These are phyloP conservation scores for Colletotrichum cereale DNA, from an alignment of 2,329 filamentous ascomycete genomes.

Conservation along the genomic window DNA sequence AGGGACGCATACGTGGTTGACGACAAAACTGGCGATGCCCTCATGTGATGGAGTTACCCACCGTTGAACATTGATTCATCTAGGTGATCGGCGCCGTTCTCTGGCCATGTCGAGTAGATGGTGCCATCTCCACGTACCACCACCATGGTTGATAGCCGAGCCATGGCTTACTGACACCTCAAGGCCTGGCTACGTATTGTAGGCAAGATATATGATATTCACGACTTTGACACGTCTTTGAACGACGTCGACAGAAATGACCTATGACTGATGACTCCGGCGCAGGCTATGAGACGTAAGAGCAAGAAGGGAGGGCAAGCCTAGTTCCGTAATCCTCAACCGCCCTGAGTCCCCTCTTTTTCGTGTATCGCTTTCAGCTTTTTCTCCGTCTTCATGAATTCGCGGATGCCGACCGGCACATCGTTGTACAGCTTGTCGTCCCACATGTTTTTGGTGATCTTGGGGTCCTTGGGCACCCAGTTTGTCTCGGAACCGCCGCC, in stretches of 20 bases:
- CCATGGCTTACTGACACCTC: not conserved
- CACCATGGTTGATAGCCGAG: too few species aligned
- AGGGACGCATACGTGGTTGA: too few species aligned
- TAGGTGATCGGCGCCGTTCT: not conserved
- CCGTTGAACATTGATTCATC: not conserved
- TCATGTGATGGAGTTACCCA: not conserved
- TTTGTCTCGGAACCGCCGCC: conserved; percentile 80
- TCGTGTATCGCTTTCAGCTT: conserved; percentile 81
- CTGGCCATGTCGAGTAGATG: not conserved
- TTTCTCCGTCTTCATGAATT: conserved; percentile 99
- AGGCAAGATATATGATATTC: not conserved
- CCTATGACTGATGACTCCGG: conserved; percentile 14
- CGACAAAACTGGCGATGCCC: too few species aligned
- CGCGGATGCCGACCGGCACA: conserved; percentile 91
- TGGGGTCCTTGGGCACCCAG: conserved; percentile 64
- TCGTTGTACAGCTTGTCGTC: conserved; percentile 79
- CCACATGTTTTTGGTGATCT: conserved; percentile 65
- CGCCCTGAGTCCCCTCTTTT: conserved; percentile 64
- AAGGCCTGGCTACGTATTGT: not conserved
- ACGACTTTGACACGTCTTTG: conserved; percentile 15
- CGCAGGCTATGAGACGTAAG: conserved; percentile 14
- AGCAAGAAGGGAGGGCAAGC: not conserved
- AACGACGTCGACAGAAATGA: conserved; percentile 17
- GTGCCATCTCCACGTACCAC: not conserved
- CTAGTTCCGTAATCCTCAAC: conserved; percentile 47